Evolutionary conservation across 2,329 filamentous ascomycete species (phyloP), one percentile per base, ranked within the genome.

Genomic region (Nothophoma quercina): DNA sequence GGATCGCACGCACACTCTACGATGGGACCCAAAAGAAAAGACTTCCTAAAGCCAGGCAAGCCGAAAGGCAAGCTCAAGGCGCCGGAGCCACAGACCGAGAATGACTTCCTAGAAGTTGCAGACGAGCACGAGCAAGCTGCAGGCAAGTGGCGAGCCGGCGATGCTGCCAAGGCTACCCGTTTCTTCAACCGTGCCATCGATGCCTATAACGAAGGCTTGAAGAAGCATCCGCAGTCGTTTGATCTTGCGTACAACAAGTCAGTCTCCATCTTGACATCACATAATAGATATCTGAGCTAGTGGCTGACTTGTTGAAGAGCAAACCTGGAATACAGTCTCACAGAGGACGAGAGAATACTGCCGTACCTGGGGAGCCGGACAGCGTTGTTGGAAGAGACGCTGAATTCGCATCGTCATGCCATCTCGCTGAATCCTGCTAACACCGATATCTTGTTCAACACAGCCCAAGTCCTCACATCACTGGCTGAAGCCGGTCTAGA

Each of bases 241-340:
- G 88, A 91, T 72, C 78, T 91, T 28, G 87, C 88, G 9, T 91
- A 91, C 70, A 91, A 91, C 71, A 90, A 89, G 84, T 87, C 72
- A 62, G 81, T 74, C 5, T 8, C 15, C 18, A 12, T 9, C 5
- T 7, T 5, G 18, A n/a, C n/a, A n/a, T 10, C 23, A 13, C 13
- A 29, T n/a, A 26, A n/a, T 39, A 6, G 10, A 29, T 1, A 4
- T 19, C 23, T 9, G 21, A 30, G 8, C 18, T 9, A 26, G 12
- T 10, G 5, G 5, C 25, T 33, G 13, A 26, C 2, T 10, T 6
- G 2, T 2, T 2, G 5, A 55, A 88, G 85, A 75, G 88, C 88
- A 21, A 81, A 87, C 56, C 79, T 90, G 25, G 83, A 90, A 69
- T 86, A 89, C 65, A 85, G 88, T 66, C 82, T 90, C 52, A 85